Percentiles rank a stretch among this genome's conserved stretches.
These are phyloP conservation scores for Penstemon davidsonii DNA, from an alignment of 257 asterid genomes.

Conservation along the genomic window DNA sequence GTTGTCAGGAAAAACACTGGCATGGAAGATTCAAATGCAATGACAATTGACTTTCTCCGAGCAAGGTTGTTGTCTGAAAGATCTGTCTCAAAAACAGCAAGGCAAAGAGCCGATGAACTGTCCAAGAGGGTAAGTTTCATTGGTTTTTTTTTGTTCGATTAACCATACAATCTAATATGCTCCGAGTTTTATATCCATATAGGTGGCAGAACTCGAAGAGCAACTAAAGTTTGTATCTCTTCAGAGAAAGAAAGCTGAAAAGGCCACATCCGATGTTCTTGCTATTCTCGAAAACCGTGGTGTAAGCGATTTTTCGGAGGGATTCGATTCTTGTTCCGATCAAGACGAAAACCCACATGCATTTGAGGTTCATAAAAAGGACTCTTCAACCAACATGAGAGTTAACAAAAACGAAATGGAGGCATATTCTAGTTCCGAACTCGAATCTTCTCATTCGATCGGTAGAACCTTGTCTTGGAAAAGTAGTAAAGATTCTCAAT, in stretches of 20 bases:
- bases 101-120: slow-evolving; percentile 87
- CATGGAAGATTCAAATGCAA: slow-evolving; percentile 65
- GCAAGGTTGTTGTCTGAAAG: slow-evolving; percentile 87
- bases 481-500: slow-evolving; percentile 59
- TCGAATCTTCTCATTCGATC: slow-evolving; percentile 67
- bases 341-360: slow-evolving; percentile 46
- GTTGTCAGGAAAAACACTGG: slow-evolving; percentile 46
- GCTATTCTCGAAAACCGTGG: slow-evolving; percentile 68
- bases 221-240: slow-evolving; percentile 68
- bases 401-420: slow-evolving; percentile 49
- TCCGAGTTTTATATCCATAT: slow-evolving; percentile 18
- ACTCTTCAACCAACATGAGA: slow-evolving; percentile 38
- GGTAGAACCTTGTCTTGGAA: slow-evolving; percentile 88
- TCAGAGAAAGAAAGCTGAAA: slow-evolving; percentile 89
- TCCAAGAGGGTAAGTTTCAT: slow-evolving; percentile 69
- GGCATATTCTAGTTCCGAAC: slow-evolving; percentile 68
- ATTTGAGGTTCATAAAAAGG: slow-evolving; percentile 40
- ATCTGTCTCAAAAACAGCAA: slow-evolving; percentile 75
- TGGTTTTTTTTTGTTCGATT: neutral
- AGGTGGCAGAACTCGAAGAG: slow-evolving; percentile 86
- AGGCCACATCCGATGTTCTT: slow-evolving; percentile 83
- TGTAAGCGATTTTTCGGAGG: slow-evolving; percentile 68
- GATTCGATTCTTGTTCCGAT: slow-evolving; percentile 69
- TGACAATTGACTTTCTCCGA: slow-evolving; percentile 84
- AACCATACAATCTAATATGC: slow-evolving; percentile 9